Evolutionary conservation across 1,284 basidiomycete genomes (phyloP).

Genomic region (Kalmanozyma brasiliensis): DNA sequence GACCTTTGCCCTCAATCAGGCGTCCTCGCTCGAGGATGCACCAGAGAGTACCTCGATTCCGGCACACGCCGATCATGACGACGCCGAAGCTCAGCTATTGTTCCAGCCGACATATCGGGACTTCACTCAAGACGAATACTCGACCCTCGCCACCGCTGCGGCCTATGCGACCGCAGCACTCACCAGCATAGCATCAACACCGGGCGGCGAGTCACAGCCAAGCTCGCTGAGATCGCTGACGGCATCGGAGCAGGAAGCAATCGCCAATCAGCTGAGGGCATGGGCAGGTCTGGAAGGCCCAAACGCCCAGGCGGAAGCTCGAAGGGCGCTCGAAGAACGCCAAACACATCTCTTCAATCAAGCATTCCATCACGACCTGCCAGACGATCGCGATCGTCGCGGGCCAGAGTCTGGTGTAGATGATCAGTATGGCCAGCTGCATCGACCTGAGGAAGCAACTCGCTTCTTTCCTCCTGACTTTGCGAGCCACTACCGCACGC

Average conservation of each 20-base stretch:
- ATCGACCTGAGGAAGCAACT: constrained; percentile 19
- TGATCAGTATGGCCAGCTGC: constrained; percentile 7
- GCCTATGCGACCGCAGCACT: constrained; percentile 61
- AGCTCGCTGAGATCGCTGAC: constrained; percentile 45
- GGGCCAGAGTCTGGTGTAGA: neutral
- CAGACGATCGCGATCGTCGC: constrained; percentile 2
- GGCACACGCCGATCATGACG: constrained; percentile 9
- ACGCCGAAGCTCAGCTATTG: constrained; percentile 30
- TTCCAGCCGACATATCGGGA: constrained; percentile 55
- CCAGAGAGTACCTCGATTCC: constrained; percentile 5
- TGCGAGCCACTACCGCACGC: constrained; percentile 62
- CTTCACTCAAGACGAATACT: constrained; percentile 53
- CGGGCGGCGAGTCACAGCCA: constrained; percentile 20
- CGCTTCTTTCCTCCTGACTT: constrained; percentile 63
- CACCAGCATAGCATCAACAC: constrained; percentile 50
- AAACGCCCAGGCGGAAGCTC: constrained; percentile 54
- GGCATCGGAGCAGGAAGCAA: constrained; percentile 45
- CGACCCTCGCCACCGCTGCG: constrained; percentile 58
- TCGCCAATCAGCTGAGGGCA: constrained; percentile 53
- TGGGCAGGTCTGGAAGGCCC: constrained; percentile 65
- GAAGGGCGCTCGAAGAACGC: constrained; percentile 48
- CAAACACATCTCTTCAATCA: constrained; percentile 48
- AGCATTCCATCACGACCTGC: constrained; percentile 16
- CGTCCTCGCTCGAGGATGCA: constrained; percentile 11
- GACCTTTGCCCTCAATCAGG: neutral